A percentile compares a stretch with the other conserved stretches of the same genome.
These are phyloP conservation scores for Sugiyamaella chiloensis DNA, from an alignment of 805 yeast genomes.

Conservation along the genomic window DNA sequence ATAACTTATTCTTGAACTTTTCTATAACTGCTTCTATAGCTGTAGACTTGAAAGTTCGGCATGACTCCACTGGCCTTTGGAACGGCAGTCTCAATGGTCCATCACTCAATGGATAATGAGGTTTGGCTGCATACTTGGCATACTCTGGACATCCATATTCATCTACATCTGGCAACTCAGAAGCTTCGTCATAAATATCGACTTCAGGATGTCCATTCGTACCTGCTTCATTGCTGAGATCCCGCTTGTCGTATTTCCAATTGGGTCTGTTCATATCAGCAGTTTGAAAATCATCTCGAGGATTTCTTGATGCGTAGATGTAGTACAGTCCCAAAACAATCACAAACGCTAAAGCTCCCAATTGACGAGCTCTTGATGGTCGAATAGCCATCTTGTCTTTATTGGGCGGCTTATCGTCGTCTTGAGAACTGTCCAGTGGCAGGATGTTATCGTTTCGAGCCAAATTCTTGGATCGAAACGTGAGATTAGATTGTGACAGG, in stretches of 20 bases:
- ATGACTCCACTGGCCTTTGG: constrained; percentile 69
- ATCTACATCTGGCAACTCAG: not conserved
- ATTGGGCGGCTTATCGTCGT: not conserved
- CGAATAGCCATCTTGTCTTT: constrained; percentile 7
- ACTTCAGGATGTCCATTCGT: constrained; percentile 2
- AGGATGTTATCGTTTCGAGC: not conserved
- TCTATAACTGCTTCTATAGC: constrained; percentile 59
- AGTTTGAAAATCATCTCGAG: constrained; percentile 1
- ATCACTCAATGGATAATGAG: constrained; percentile 54
- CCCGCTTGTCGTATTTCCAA: constrained; percentile 10
- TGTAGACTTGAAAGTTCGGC: constrained; percentile 67
- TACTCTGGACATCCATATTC: constrained; percentile 56
- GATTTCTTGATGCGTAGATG: not conserved
- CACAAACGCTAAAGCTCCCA: not conserved
- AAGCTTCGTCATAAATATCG: not conserved
- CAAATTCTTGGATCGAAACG: constrained; percentile 1
- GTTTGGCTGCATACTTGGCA: constrained; percentile 51
- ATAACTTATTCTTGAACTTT: constrained; percentile 48
- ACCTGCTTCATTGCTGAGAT: constrained; percentile 2
- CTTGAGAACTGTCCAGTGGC: not conserved
- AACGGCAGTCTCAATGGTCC: constrained; percentile 61
- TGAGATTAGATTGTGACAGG: constrained; percentile 1
- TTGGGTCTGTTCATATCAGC: constrained; percentile 2
- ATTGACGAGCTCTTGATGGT: constrained; percentile 12
- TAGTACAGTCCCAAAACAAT: constrained; percentile 2